Evolutionary conservation across 306 rosid genomes (phyloP).

Genomic region (Gleditsia sinensis): DNA sequence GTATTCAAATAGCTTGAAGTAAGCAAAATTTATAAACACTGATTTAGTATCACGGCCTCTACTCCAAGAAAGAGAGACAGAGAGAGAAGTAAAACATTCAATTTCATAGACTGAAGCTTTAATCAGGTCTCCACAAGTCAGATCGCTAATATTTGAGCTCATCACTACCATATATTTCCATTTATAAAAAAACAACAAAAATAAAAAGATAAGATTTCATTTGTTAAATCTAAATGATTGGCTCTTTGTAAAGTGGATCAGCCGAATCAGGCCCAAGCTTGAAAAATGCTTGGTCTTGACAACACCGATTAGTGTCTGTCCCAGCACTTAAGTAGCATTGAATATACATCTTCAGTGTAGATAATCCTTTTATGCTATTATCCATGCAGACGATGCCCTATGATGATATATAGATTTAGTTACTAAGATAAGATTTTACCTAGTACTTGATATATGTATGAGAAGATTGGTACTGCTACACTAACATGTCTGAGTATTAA

Average conservation of each 20-base stretch:
- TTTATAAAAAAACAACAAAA: neutral
- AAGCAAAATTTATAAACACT: neutral
- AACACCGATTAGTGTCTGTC: too few relatives aligned
- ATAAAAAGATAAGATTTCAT: too few relatives aligned
- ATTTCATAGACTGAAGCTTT: conserved; percentile 4
- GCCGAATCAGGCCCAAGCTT: neutral
- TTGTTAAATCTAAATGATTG: neutral
- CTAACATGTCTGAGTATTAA: neutral
- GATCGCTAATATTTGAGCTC: conserved; percentile 3
- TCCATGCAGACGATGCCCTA: neutral
- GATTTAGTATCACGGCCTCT: too few relatives aligned
- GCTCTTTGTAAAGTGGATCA: neutral
- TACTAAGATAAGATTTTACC: neutral
- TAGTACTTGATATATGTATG: neutral
- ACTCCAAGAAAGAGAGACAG: too few relatives aligned
- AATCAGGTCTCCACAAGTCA: too few relatives aligned
- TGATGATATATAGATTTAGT: neutral
- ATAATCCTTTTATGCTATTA: neutral
- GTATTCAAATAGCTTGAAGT: neutral
- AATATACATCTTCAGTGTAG: too few relatives aligned
- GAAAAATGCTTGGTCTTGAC: too few relatives aligned
- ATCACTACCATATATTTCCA: conserved; percentile 8
- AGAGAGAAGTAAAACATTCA: neutral
- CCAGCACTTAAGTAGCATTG: too few relatives aligned
- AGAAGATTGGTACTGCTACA: neutral